A percentile compares a stretch with the other conserved stretches of the same genome.
Evolutionary conservation across 225 moss, liverwort and hornwort species (phyloP).

Genomic region (Pleurozium schreberi): DNA sequence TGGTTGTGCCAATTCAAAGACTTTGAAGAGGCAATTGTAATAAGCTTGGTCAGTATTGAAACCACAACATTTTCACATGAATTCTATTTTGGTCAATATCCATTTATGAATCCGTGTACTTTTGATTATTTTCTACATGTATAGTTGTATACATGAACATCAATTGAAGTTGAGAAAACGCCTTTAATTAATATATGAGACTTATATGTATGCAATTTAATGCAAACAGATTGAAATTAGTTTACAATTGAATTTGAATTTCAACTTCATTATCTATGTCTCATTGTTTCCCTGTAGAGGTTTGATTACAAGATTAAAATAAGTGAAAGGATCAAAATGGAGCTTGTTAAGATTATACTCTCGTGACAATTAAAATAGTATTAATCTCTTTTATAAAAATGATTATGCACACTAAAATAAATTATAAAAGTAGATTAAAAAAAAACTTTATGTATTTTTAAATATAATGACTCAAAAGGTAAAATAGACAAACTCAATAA

Average conservation of each 20-base stretch:
- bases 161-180: rapidly evolving
- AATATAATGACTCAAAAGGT: no score
- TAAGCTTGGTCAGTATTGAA: not conserved
- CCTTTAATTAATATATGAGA: not conserved
- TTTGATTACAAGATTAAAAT: not conserved
- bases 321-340: not conserved
- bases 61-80: not conserved
- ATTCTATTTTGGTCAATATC: not conserved
- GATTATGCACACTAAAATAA: no score
- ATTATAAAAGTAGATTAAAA: no score
- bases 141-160: no score
- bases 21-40: not conserved
- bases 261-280: not conserved
- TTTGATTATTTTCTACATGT: not conserved
- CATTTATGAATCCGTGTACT: not conserved
- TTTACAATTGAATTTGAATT: not conserved
- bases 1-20: not conserved
- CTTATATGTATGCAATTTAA: not conserved
- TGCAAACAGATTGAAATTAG: not conserved
- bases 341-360: no score
- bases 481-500: no score
- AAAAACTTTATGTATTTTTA: no score
- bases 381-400: no score
- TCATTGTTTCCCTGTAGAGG: rapidly evolving
- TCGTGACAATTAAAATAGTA: no score